Conservation (phyloP, 106 monocot genomes). For the Dendrobium chrysotoxum region DNA sequence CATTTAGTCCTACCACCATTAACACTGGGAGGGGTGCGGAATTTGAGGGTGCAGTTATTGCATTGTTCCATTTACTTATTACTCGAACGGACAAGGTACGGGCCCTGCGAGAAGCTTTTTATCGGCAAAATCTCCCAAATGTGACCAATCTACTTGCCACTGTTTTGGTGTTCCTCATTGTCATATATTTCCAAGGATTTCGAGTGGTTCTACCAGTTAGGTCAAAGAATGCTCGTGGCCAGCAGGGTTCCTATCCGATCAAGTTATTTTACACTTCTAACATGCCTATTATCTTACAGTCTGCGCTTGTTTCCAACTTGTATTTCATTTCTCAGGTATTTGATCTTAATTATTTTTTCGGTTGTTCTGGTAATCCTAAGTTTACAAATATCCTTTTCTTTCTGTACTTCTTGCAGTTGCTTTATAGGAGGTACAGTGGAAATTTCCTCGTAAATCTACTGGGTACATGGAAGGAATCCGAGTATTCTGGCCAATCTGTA, state of each 20-base stretch:
- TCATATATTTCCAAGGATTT: conserved; percentile 46
- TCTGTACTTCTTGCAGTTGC: conserved; percentile 22
- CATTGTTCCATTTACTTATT: conserved; percentile 40
- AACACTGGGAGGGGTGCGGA: conserved; percentile 41
- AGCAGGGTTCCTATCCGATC: conserved; percentile 43
- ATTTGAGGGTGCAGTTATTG: conserved; percentile 47
- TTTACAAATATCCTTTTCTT: neutral
- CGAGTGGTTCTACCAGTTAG: conserved; percentile 43
- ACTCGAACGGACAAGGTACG: conserved; percentile 40
- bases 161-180: conserved; percentile 38
- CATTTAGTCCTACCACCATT: conserved; percentile 42
- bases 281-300: conserved; percentile 43
- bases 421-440: conserved; percentile 38
- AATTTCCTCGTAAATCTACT: conserved; percentile 43
- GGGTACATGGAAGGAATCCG: conserved; percentile 46
- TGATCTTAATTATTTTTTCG: neutral
- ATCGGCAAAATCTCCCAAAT: conserved; percentile 44
- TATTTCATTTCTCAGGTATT: conserved; percentile 41
- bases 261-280: conserved; percentile 47
- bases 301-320: conserved; percentile 45
- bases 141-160: conserved; percentile 41
- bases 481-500: conserved; percentile 36
- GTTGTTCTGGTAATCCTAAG: neutral
- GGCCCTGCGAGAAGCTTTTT: conserved; percentile 43
- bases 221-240: conserved; percentile 43